Percentiles rank a stretch among this genome's conserved stretches.
Evolutionary conservation across 2,329 filamentous ascomycete genomes (phyloP).

Genomic region (Hymenoscyphus occultus): DNA sequence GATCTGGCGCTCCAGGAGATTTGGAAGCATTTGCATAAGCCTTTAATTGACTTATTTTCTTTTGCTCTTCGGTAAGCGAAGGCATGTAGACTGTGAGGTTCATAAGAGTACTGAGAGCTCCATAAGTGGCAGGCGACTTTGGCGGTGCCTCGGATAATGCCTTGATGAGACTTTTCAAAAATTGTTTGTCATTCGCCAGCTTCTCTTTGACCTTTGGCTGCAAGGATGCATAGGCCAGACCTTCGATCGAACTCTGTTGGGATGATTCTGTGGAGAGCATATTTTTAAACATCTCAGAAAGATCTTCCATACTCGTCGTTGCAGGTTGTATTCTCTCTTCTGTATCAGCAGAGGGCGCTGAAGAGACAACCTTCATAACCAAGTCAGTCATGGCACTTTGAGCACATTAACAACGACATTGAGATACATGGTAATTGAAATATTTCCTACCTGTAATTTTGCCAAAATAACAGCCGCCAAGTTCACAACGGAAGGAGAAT

Average conservation of each 20-base stretch:
- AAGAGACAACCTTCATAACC: slow-evolving; percentile 36
- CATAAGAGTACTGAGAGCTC: slow-evolving; percentile 77
- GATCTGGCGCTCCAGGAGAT: slow-evolving; percentile 57
- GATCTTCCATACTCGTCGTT: slow-evolving; percentile 62
- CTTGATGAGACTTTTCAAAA: slow-evolving; percentile 69
- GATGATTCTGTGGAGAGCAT: slow-evolving; percentile 61
- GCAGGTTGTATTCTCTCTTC: slow-evolving; percentile 46
- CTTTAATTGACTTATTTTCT: slow-evolving; percentile 87
- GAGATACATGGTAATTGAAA: slow-evolving; percentile 13
- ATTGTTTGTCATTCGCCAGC: slow-evolving; percentile 63
- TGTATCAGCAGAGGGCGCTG: slow-evolving; percentile 27
- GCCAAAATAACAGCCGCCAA: slow-evolving; percentile 73
- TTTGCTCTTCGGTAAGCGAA: slow-evolving; percentile 80
- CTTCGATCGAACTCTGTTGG: slow-evolving; percentile 76
- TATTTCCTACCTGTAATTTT: slow-evolving; percentile 59
- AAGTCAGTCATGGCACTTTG: slow-evolving; percentile 35
- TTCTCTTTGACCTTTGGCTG: slow-evolving; percentile 82
- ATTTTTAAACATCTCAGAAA: slow-evolving; percentile 61
- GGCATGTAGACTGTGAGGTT: slow-evolving; percentile 84
- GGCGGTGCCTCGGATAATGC: slow-evolving; percentile 56
- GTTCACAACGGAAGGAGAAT: slow-evolving; percentile 60
- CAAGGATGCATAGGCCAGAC: slow-evolving; percentile 86
- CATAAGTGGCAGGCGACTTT: slow-evolving; percentile 74
- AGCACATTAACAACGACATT: slow-evolving; percentile 24
- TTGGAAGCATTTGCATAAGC: slow-evolving; percentile 88